A percentile compares a stretch with the other conserved stretches of the same genome.
Evolutionary conservation across 352 stramenopile genomes (phyloP).

Genomic region (Phytophthora multivora): DNA sequence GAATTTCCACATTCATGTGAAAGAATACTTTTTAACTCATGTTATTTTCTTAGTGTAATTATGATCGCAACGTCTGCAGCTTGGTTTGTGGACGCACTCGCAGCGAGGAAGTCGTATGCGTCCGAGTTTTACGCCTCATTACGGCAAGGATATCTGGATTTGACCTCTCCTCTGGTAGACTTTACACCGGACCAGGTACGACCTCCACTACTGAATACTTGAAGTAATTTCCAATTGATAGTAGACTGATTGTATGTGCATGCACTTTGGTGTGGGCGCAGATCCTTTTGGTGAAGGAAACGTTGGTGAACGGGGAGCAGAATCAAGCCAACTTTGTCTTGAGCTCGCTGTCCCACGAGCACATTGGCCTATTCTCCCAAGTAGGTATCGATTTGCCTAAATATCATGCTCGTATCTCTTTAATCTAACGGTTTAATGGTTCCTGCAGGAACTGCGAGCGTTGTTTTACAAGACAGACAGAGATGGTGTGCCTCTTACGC

Average conservation of each 20-base stretch:
- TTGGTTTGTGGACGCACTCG: conserved; percentile 76
- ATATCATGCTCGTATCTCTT: neutral
- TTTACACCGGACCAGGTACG: conserved; percentile 85
- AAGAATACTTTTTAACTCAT: neutral
- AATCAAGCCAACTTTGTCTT: conserved; percentile 90
- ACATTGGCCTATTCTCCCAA: conserved; percentile 77
- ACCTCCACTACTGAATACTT: neutral
- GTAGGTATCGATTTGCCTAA: conserved; percentile 38
- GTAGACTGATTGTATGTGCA: neutral
- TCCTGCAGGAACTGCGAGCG: conserved; percentile 62
- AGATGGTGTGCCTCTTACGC: conserved; percentile 47
- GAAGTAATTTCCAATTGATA: neutral
- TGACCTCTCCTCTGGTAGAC: conserved; percentile 78
- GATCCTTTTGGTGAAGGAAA: conserved; percentile 84
- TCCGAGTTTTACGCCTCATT: conserved; percentile 87
- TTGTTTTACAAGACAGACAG: conserved; percentile 74
- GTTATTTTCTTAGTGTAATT: conserved; percentile 39
- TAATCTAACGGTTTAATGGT: neutral
- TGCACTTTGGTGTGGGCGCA: conserved; percentile 22
- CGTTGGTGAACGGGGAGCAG: conserved; percentile 68
- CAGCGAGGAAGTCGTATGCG: conserved; percentile 81
- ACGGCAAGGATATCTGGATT: conserved; percentile 80
- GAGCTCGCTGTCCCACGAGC: conserved; percentile 73
- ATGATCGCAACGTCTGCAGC: conserved; percentile 65
- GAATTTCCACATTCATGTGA: neutral